These are phyloP conservation scores for Akanthomyces uredinophilus DNA, from an alignment of 2,329 filamentous ascomycete species.

Conservation along the genomic window DNA sequence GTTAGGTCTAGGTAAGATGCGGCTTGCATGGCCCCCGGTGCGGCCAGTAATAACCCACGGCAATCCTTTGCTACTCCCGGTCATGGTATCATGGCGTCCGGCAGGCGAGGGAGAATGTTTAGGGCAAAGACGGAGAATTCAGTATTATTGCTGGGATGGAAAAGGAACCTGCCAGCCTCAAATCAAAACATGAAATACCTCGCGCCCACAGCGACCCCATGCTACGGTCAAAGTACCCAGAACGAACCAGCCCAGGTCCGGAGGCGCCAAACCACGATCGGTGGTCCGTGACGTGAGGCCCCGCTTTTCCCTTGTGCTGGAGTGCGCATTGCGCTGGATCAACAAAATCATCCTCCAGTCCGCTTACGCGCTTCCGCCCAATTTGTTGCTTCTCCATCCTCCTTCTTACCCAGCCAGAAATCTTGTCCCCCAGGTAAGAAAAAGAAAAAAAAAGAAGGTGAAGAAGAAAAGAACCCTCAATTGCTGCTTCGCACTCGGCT, in stretches of 20 bases:
- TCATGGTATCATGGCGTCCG: too few relatives aligned
- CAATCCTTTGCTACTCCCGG: too few relatives aligned
- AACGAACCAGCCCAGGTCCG: not conserved
- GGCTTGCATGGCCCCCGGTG: too few relatives aligned
- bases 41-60: too few relatives aligned
- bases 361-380: conserved; percentile 20
- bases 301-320: conserved; percentile 16
- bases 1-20: too few relatives aligned
- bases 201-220: not conserved
- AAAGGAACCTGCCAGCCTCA: too few relatives aligned
- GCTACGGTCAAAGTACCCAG: not conserved
- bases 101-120: too few relatives aligned
- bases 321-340: conserved; percentile 14
- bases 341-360: conserved; percentile 24
- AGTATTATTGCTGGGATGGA: too few relatives aligned
- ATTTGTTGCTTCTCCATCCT: conserved; percentile 18
- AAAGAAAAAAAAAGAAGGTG: not conserved
- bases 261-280: conserved; percentile 13
- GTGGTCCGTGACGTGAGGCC: conserved; percentile 21
- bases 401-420: conserved; percentile 15
- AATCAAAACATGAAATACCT: too few relatives aligned
- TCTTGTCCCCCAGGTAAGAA: conserved; percentile 15
- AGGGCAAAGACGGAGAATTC: too few relatives aligned
- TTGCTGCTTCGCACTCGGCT: not conserved
- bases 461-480: not conserved